phyloP scores from a whole-genome alignment of 2,329 filamentous ascomycete genomes.

The Metarhizium guizhouense region DNA sequence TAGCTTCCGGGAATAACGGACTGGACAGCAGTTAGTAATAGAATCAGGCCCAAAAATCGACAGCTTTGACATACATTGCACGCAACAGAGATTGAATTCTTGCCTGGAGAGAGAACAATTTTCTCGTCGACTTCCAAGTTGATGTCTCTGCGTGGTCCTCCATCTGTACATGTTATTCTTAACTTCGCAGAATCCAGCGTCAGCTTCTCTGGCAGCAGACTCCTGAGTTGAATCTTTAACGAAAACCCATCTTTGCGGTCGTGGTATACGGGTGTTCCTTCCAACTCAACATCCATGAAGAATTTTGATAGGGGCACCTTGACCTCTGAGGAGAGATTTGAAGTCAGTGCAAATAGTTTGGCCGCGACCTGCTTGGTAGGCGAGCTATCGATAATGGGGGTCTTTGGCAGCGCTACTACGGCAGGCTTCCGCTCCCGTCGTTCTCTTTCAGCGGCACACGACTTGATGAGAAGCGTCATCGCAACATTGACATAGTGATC shows the following conservation, averaged over 20 bases:
- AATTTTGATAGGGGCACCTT: conserved; percentile 63
- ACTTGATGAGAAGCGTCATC: conserved; percentile 64
- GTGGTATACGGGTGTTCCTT: conserved; percentile 60
- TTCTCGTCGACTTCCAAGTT: conserved; percentile 20
- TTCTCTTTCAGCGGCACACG: conserved; percentile 45
- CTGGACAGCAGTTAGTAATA: conserved; percentile 24
- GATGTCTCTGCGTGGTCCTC: conserved; percentile 52
- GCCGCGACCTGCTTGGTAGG: conserved; percentile 38
- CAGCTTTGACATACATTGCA: conserved; percentile 22
- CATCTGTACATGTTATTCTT: conserved; percentile 47
- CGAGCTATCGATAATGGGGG: conserved; percentile 18
- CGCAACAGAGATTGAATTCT: conserved; percentile 28
- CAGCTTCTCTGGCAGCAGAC: conserved; percentile 63
- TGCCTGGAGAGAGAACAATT: conserved; percentile 36
- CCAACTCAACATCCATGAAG: conserved; percentile 61
- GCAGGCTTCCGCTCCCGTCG: conserved; percentile 29
- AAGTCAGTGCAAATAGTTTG: conserved; percentile 37
- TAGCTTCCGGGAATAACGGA: conserved; percentile 64
- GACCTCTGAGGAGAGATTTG: conserved; percentile 45
- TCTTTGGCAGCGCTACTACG: conserved; percentile 9
- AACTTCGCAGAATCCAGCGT: conserved; percentile 56
- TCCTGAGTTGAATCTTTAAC: conserved; percentile 57
- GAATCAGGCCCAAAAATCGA: background rate
- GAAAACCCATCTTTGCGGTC: conserved; percentile 67
- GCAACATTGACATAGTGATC: conserved; percentile 74